These are phyloP conservation scores for Suillus sp. DNA, from an alignment of 768 basidiomycete genomes.

Conservation along the genomic window DNA sequence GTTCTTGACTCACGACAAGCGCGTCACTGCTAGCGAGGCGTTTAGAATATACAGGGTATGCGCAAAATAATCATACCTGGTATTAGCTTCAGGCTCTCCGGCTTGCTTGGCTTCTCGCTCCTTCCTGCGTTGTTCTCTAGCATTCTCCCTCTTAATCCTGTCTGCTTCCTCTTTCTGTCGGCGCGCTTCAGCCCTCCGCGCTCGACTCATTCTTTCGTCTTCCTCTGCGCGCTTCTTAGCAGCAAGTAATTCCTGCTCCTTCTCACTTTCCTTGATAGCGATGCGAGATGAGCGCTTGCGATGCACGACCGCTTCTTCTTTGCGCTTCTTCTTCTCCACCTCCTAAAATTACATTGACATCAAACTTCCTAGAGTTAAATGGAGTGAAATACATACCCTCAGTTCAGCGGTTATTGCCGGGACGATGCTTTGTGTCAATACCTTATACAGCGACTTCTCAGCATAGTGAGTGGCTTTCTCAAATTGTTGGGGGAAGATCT, in stretches of 20 bases:
- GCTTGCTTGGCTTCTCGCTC: constrained; percentile 37
- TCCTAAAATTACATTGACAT: constrained; percentile 45
- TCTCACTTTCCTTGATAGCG: constrained; percentile 77
- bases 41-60: constrained; percentile 20
- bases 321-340: constrained; percentile 55
- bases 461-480: constrained; percentile 74
- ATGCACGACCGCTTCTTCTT: constrained; percentile 77
- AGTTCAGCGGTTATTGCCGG: constrained; percentile 72
- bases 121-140: constrained; percentile 51
- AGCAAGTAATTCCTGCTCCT: constrained; percentile 66
- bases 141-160: constrained; percentile 54
- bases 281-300: constrained; percentile 92
- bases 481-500: constrained; percentile 73
- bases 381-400: constrained; percentile 45
- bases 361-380: constrained; percentile 3
- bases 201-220: constrained; percentile 65
- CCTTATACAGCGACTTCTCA: constrained; percentile 78
- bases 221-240: constrained; percentile 66
- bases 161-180: constrained; percentile 59
- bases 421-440: constrained; percentile 64
- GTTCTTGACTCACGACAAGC: constrained; percentile 6
- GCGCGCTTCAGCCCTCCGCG: constrained; percentile 58
- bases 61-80: constrained; percentile 18
- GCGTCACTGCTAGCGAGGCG: constrained; percentile 16
- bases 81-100: constrained; percentile 16